Base-by-base conservation (phyloP, 306 rosid species). In the Arachis stenosperma region DNA sequence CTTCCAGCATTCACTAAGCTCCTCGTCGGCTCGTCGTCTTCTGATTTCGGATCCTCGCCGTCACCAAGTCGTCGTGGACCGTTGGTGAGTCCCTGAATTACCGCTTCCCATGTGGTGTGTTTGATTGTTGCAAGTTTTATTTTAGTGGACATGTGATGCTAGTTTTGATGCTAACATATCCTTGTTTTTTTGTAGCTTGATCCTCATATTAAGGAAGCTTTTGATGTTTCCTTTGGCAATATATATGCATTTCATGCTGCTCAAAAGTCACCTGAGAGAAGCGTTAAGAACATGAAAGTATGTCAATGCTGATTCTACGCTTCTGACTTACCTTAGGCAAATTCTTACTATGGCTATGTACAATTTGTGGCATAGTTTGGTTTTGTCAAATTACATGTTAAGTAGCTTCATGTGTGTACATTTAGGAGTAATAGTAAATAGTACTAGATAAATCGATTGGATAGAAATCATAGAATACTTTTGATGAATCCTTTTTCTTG, bases 261-360 rank as follows among this genome's bases (percentile, higher is more conserved):
- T 75, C 99, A 94, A 83, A 91, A 89, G 84, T 86, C 93, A 36
- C 81, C 78, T 33, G 95, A 89, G 73, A 85, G 47, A 81, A 84
- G 76, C 83, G 87, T 94, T 40, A 96, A 94, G 85, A 89, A 94
- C 84, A 94, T 94, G 99, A 87, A 87, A 78, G 99, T 88, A 86
- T 74, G 91, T 81, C 62, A 2, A 46, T 75, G 29, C 50, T 77
- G 33, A 29, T 61, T 71, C 71, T 71, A 2, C 67, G 70, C 30
- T 57, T 67, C 36, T 66, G 10, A 41, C 6, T 12, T 78, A 8
- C 27, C 56, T 61, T 75, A 41, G 56, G 69, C 66, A 53, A 53
- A 6, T 52, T 8, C 6, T n/a, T 50, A 9, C n/a, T 15, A 29
- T 70, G 29, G 73, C 60, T n/a, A 71, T 37, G 50, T 61, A 36